Conservation (phyloP, 257 asterid genomes). For the Plectranthus barbatus region DNA sequence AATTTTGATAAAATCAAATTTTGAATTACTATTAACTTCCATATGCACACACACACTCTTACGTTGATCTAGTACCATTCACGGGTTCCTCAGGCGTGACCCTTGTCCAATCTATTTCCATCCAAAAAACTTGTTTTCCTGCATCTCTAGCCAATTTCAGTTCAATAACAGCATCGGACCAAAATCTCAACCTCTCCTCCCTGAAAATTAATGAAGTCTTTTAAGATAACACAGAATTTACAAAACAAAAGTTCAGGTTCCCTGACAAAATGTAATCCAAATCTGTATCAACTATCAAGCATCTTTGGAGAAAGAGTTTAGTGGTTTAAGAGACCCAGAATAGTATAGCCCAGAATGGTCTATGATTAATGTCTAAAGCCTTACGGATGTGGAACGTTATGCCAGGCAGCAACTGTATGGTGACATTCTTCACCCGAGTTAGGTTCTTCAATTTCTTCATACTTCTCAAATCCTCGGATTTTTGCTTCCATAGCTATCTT, state of each 20-base stretch:
- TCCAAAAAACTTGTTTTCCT: slow-evolving; percentile 79
- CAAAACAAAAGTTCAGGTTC: not conserved
- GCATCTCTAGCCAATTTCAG: slow-evolving; percentile 82
- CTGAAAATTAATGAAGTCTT: slow-evolving; percentile 32
- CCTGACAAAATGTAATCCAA: not conserved
- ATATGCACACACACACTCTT: slow-evolving; percentile 21
- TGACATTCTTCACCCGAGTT: slow-evolving; percentile 52
- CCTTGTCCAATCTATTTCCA: slow-evolving; percentile 99
- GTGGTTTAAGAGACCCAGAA: not conserved
- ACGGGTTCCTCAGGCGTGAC: slow-evolving; percentile 85
- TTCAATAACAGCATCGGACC: slow-evolving; percentile 98
- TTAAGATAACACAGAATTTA: not conserved
- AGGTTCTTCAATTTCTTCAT: slow-evolving; percentile 48
- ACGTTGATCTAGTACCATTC: slow-evolving; percentile 51
- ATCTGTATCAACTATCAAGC: not conserved
- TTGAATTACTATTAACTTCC: not conserved
- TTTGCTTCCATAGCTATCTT: slow-evolving; percentile 87
- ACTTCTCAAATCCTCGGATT: slow-evolving; percentile 75
- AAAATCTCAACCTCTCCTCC: slow-evolving; percentile 90
- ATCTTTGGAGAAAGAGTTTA: not conserved
- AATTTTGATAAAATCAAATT: not conserved
- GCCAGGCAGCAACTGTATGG: slow-evolving; percentile 92
- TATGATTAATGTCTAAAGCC: slow-evolving; percentile 14
- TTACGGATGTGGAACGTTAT: slow-evolving; percentile 95
- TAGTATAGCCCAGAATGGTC: not conserved